These are phyloP conservation scores for Tylopilus balloui DNA, from an alignment of 768 basidiomycete genomes.

Conservation along the genomic window DNA sequence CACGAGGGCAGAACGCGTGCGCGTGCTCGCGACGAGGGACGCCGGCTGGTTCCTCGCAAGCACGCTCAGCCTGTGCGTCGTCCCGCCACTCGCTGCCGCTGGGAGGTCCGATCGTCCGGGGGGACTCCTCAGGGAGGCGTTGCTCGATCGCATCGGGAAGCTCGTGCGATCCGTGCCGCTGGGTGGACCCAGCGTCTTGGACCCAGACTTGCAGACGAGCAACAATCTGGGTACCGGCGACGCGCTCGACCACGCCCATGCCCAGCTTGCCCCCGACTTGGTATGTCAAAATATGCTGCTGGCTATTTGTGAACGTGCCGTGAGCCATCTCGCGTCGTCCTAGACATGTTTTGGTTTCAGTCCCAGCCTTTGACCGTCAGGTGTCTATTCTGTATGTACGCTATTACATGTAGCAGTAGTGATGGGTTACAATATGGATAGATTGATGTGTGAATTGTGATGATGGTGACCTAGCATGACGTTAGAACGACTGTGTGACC, in stretches of 20 bases:
- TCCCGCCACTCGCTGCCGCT: no score
- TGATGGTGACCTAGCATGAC: background rate
- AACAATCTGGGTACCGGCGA: background rate
- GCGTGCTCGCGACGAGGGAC: conserved; percentile 24
- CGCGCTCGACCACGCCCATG: background rate
- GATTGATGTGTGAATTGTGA: conserved; percentile 3
- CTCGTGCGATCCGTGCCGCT: conserved; percentile 13
- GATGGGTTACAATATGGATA: conserved; percentile 15
- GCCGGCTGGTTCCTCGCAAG: conserved; percentile 27
- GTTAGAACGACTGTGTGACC: background rate
- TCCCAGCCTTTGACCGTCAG: background rate
- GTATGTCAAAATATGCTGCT: conserved; percentile 27
- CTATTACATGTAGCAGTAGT: conserved; percentile 10
- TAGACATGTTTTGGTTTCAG: background rate
- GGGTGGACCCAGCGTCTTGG: background rate
- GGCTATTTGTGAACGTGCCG: conserved; percentile 26
- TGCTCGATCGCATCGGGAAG: conserved; percentile 24
- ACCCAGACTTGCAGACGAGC: no score
- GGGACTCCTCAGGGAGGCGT: conserved; percentile 9
- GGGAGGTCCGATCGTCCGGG: background rate
- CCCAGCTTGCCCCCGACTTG: conserved; percentile 8
- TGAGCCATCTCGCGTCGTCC: conserved; percentile 10
- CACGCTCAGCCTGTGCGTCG: conserved; percentile 23
- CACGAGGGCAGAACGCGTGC: conserved; percentile 18
- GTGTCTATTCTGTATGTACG: conserved; percentile 12